Evolutionary conservation across 306 rosid species (phyloP).

Genomic region (Sphenostylis stenocarpa): DNA sequence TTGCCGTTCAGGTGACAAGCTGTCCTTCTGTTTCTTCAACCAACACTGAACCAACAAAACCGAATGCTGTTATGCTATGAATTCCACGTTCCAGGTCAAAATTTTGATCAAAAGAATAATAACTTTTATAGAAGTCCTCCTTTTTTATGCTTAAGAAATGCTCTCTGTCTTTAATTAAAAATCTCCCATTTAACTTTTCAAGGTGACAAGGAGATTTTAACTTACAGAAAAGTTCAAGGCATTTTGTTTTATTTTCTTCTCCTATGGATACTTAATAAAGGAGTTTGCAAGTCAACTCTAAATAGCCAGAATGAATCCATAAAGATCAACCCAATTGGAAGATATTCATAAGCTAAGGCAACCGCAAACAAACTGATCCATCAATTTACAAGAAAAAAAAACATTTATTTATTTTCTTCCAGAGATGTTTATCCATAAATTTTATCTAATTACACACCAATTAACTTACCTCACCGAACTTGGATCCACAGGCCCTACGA

Average conservation of each 20-base stretch:
- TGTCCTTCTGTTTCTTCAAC: slow-evolving; percentile 96
- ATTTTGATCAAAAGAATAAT: background rate
- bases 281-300: background rate
- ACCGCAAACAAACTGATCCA: background rate
- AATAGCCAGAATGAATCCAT: background rate
- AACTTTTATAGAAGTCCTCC: background rate
- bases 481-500: slow-evolving; percentile 67
- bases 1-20: slow-evolving; percentile 68
- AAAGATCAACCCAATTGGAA: background rate
- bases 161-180: background rate
- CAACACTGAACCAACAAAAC: slow-evolving; percentile 70
- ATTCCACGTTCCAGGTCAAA: background rate
- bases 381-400: too few relatives aligned
- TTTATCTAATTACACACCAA: background rate
- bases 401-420: too few relatives aligned
- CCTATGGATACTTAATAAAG: background rate
- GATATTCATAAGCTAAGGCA: slow-evolving; percentile 3
- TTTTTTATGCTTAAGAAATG: background rate
- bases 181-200: background rate
- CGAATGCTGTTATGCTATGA: background rate
- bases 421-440: too few relatives aligned
- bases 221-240: background rate
- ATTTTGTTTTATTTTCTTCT: background rate
- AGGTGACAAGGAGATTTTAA: background rate
- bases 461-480: slow-evolving; percentile 80